Evolutionary conservation across 257 asterid species (phyloP).

Genomic region (Lycium ferocissimum): DNA sequence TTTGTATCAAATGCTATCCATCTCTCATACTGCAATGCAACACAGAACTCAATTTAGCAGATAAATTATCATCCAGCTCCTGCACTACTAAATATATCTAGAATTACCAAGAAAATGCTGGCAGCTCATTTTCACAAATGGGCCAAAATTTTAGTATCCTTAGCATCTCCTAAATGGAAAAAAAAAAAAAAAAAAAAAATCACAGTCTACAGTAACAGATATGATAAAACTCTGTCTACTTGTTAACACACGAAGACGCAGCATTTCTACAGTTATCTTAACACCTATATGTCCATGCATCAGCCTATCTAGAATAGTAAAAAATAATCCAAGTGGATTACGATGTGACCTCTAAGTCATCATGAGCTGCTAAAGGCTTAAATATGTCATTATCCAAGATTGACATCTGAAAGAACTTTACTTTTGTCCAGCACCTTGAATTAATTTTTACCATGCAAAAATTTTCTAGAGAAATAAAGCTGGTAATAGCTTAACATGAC

Average conservation of each 20-base stretch:
- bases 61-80: conserved; percentile 30
- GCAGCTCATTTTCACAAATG: neutral
- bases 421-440: conserved; percentile 13
- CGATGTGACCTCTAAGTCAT: neutral
- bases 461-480: conserved; percentile 13
- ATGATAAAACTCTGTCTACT: neutral
- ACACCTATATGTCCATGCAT: neutral
- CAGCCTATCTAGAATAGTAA: neutral
- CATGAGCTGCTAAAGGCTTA: conserved; percentile 15
- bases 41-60: conserved; percentile 36
- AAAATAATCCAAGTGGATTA: neutral
- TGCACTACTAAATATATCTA: neutral
- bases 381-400: neutral
- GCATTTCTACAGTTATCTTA: neutral
- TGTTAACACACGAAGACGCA: neutral
- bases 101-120: conserved; percentile 21
- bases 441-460: conserved; percentile 9
- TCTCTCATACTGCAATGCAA: conserved; percentile 76
- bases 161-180: conserved; percentile 19
- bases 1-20: conserved; percentile 79
- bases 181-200: conserved; percentile 13
- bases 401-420: conserved; percentile 2
- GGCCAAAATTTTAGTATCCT: neutral
- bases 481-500: neutral
- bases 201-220: neutral